Evolutionary conservation across 2,329 filamentous ascomycete species (phyloP).

Genomic region (Parastagonospora avenae): DNA sequence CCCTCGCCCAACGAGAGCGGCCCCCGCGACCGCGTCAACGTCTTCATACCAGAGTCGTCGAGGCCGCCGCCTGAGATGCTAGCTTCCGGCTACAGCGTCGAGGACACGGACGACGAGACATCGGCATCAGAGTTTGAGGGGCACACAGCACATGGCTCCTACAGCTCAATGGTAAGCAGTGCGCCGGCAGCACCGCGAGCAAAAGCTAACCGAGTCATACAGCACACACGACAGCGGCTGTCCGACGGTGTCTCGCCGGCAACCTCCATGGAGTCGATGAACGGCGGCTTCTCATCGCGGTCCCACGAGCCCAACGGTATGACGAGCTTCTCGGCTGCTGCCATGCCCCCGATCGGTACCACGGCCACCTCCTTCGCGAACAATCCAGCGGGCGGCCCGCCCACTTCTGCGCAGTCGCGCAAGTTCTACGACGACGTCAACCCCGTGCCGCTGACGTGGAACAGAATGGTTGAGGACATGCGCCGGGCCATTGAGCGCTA

Average conservation of each 20-base stretch:
- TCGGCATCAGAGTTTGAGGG: constrained; percentile 85
- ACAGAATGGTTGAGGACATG: constrained; percentile 89
- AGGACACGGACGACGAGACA: constrained; percentile 87
- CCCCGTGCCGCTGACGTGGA: constrained; percentile 83
- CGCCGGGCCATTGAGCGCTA: constrained; percentile 88
- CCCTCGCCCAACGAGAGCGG: constrained; percentile 82
- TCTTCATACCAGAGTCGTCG: constrained; percentile 86
- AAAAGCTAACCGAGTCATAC: constrained; percentile 20
- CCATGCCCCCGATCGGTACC: constrained; percentile 56
- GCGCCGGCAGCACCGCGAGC: constrained; percentile 2
- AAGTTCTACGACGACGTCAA: constrained; percentile 92
- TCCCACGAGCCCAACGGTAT: constrained; percentile 49
- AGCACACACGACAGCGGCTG: constrained; percentile 59
- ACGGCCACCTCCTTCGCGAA: constrained; percentile 62
- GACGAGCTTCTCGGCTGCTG: constrained; percentile 52
- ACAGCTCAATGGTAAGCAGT: constrained; percentile 69
- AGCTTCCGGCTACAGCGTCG: constrained; percentile 79
- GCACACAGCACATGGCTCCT: constrained; percentile 72
- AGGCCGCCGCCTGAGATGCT: constrained; percentile 89
- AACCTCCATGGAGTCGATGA: constrained; percentile 90
- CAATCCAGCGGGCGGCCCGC: constrained; percentile 49
- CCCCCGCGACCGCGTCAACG: constrained; percentile 85
- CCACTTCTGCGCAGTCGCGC: constrained; percentile 65
- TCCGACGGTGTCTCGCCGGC: constrained; percentile 79
- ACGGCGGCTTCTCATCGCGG: constrained; percentile 67